Conservation (phyloP, 2,329 filamentous ascomycete species). For the Chalaropsis ovoidea region DNA sequence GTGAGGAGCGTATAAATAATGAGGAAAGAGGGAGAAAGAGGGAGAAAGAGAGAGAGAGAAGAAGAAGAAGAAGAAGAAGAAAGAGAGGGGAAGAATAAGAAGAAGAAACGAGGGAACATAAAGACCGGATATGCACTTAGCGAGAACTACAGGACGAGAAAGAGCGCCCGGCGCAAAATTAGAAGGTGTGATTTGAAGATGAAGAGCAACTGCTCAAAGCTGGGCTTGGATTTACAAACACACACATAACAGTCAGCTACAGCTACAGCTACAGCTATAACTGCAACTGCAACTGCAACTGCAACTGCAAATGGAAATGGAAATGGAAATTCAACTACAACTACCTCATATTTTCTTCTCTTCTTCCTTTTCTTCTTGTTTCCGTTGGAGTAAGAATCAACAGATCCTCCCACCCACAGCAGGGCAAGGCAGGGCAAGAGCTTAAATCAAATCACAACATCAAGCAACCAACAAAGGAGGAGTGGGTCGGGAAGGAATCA, state of each 20-base stretch:
- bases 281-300: neutral
- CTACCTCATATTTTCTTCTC: neutral
- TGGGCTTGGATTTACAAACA: neutral
- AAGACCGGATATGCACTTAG: conserved; percentile 2
- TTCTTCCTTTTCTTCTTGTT: neutral
- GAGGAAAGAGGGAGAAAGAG: neutral
- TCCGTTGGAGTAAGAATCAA: neutral
- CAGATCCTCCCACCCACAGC: neutral
- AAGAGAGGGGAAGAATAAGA: neutral
- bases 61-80: neutral
- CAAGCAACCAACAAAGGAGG: neutral
- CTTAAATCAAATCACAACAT: neutral
- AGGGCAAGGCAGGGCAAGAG: neutral
- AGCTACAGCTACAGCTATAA: neutral
- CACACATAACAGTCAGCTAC: neutral
- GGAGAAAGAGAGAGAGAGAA: neutral
- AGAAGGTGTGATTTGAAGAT: neutral
- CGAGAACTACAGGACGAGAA: neutral
- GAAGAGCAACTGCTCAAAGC: neutral
- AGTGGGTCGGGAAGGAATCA: neutral
- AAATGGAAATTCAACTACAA: too few relatives aligned
- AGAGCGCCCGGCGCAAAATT: neutral
- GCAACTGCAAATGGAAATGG: too few relatives aligned
- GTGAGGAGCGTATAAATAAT: too few relatives aligned
- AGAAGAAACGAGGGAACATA: neutral